phyloP scores from a whole-genome alignment of 1,284 basidiomycete genomes.

The Dichomitus squalens region DNA sequence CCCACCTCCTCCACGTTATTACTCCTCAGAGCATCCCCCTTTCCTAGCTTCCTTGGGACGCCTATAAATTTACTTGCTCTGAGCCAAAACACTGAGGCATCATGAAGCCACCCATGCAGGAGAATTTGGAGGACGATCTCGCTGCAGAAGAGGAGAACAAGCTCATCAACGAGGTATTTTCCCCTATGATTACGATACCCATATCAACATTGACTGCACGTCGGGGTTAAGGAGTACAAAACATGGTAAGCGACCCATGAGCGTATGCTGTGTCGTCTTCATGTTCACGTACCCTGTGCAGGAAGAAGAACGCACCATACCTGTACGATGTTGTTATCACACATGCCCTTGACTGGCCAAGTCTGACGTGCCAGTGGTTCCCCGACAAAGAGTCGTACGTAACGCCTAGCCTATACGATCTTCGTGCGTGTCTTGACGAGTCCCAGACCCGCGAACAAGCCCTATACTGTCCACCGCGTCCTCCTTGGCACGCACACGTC shows the following conservation, averaged over 20 bases:
- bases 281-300: slow-evolving; percentile 32
- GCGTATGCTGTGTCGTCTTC: slow-evolving; percentile 8
- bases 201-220: neutral
- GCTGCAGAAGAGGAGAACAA: slow-evolving; percentile 88
- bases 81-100: neutral
- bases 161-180: slow-evolving; percentile 85
- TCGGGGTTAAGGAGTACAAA: slow-evolving; percentile 70
- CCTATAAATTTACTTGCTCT: no score
- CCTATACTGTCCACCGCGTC: slow-evolving; percentile 91
- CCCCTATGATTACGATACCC: neutral
- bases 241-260: slow-evolving; percentile 55
- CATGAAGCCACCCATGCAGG: slow-evolving; percentile 65
- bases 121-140: slow-evolving; percentile 81
- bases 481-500: slow-evolving; percentile 98
- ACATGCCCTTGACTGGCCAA: slow-evolving; percentile 98
- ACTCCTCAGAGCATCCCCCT: neutral
- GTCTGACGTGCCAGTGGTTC: slow-evolving; percentile 98
- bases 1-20: neutral
- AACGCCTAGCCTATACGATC: neutral
- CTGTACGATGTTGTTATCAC: slow-evolving; percentile 98
- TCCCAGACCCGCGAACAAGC: slow-evolving; percentile 79
- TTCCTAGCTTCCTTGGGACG: neutral
- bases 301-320: slow-evolving; percentile 98
- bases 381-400: slow-evolving; percentile 93
- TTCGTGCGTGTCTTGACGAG: neutral